These are phyloP conservation scores for Jacaranda mimosifolia DNA, from an alignment of 257 asterid species.

Conservation along the genomic window DNA sequence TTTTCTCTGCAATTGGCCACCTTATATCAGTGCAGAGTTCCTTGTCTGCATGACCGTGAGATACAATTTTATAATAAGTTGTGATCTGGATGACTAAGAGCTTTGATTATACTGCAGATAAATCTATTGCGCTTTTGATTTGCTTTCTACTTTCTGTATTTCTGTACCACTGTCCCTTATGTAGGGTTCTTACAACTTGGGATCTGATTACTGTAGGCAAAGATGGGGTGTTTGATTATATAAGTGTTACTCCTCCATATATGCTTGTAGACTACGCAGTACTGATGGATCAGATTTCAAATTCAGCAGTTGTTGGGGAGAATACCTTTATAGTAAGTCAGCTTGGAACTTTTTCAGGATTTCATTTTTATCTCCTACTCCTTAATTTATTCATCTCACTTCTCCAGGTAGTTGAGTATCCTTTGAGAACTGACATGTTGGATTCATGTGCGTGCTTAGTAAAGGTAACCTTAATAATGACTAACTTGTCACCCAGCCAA, in stretches of 20 bases:
- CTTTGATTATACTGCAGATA: not conserved
- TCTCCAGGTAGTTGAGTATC: conserved; percentile 88
- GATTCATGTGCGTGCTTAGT: conserved; percentile 80
- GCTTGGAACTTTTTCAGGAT: not conserved
- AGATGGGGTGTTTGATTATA: conserved; percentile 72
- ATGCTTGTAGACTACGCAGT: conserved; percentile 80
- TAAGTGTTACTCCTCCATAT: conserved; percentile 97
- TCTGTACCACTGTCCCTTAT: not conserved
- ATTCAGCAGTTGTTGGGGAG: conserved; percentile 80
- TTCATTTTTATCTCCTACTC: conserved; percentile 10
- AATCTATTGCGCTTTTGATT: conserved; percentile 3
- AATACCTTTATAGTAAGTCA: conserved; percentile 83
- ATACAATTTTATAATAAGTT: conserved; percentile 4
- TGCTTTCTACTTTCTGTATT: conserved; percentile 8
- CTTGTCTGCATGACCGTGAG: not conserved
- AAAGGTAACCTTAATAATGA: conserved; percentile 57
- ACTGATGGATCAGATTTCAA: conserved; percentile 81
- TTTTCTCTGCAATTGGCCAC: no score
- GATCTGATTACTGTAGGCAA: conserved; percentile 57
- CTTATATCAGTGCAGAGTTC: no score
- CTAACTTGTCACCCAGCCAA: not conserved
- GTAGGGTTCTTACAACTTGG: conserved; percentile 30
- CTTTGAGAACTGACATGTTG: conserved; percentile 82
- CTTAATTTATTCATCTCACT: conserved; percentile 24
- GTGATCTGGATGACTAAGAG: not conserved